A percentile compares a stretch with the other conserved stretches of the same genome.
These are phyloP conservation scores for Colletotrichum incanum DNA, from an alignment of 2,329 filamentous ascomycete genomes.

Conservation along the genomic window DNA sequence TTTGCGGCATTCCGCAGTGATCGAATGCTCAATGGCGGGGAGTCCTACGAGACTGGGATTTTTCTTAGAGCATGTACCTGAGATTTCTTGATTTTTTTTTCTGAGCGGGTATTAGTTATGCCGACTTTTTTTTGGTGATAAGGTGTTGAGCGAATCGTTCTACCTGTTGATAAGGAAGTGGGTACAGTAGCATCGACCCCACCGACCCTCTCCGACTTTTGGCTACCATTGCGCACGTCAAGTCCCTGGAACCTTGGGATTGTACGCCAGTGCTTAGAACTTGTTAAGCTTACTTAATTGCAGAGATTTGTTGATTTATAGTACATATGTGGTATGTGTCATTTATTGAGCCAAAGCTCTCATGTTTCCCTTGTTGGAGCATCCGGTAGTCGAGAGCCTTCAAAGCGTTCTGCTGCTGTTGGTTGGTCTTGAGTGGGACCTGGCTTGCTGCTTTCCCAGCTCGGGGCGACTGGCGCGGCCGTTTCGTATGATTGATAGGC, in stretches of 20 bases:
- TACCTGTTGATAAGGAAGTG: conserved; percentile 24
- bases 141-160: conserved; percentile 45
- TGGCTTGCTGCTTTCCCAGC: not conserved
- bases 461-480: conserved; percentile 29
- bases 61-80: conserved; percentile 38
- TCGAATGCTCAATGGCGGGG: conserved; percentile 44
- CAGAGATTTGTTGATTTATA: no score
- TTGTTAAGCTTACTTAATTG: not conserved
- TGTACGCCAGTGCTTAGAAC: not conserved
- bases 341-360: not conserved
- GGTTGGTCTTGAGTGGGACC: conserved; percentile 10
- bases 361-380: not conserved
- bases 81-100: conserved; percentile 48
- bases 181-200: not conserved
- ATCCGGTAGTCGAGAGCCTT: not conserved
- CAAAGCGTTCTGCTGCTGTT: not conserved
- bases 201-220: not conserved
- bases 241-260: not conserved
- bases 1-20: conserved; percentile 41
- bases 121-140: conserved; percentile 45
- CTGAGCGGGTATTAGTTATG: conserved; percentile 47
- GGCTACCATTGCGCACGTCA: not conserved
- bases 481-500: conserved; percentile 38
- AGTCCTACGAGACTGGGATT: conserved; percentile 24
- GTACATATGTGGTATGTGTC: no score